Evolutionary conservation across 2,329 filamentous ascomycete genomes (phyloP).

Genomic region (Arthrobotrys pseudoclavata): DNA sequence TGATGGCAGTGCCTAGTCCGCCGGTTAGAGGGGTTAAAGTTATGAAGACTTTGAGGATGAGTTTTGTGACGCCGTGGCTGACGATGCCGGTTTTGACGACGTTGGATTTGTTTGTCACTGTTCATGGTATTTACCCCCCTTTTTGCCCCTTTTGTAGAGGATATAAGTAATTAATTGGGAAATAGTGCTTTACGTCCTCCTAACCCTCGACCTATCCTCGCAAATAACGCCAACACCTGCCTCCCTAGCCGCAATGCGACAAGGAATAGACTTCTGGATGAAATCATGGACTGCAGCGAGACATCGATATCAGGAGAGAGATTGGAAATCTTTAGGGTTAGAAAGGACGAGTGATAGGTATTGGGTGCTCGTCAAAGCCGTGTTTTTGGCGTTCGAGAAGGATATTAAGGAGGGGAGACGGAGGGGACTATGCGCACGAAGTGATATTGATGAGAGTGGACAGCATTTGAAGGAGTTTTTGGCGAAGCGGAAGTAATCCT

Average conservation of each 20-base stretch:
- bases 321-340: slow-evolving; percentile 49
- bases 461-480: slow-evolving; percentile 59
- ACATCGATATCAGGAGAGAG: slow-evolving; percentile 31
- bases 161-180: neutral
- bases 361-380: slow-evolving; percentile 52
- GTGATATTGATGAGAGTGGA: slow-evolving; percentile 55
- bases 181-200: slow-evolving; percentile 44
- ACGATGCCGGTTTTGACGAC: slow-evolving; percentile 41
- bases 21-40: slow-evolving; percentile 47
- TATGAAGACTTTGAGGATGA: slow-evolving; percentile 39
- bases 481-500: slow-evolving; percentile 53
- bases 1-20: slow-evolving; percentile 37
- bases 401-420: slow-evolving; percentile 49
- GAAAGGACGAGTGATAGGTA: slow-evolving; percentile 55
- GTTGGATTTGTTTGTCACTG: slow-evolving; percentile 43
- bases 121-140: slow-evolving; percentile 34
- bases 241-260: slow-evolving; percentile 39
- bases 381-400: slow-evolving; percentile 58
- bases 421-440: slow-evolving; percentile 21
- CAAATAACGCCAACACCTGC: slow-evolving; percentile 40
- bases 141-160: too few relatives aligned
- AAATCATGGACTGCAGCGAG: slow-evolving; percentile 48
- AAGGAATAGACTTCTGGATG: slow-evolving; percentile 54
- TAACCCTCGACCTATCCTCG: slow-evolving; percentile 40
- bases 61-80: slow-evolving; percentile 34